These are phyloP conservation scores for Rhododendron ferrugineum DNA, from an alignment of 148 eudicot genomes.

Conservation along the genomic window DNA sequence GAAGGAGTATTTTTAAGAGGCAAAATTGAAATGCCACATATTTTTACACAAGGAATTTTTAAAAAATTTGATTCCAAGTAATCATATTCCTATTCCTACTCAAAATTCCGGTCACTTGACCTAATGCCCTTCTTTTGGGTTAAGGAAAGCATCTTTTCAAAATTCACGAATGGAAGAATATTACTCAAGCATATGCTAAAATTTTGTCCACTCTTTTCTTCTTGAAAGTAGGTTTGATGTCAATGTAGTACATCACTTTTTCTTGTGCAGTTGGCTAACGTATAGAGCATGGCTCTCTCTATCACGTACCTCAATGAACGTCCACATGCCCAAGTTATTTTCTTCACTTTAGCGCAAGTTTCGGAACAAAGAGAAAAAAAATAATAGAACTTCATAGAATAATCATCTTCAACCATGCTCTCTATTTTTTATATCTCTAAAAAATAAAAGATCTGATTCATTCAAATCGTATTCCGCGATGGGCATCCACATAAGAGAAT, in stretches of 20 bases:
- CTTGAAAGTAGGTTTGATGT: not conserved
- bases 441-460: too few species aligned
- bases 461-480: too few species aligned
- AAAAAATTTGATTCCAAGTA: too few species aligned
- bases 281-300: not conserved
- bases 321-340: not conserved
- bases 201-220: not conserved
- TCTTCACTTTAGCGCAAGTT: not conserved
- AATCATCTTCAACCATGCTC: not conserved
- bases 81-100: too few species aligned
- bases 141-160: not conserved
- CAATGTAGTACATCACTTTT: not conserved
- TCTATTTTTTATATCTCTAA: too few species aligned
- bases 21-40: too few species aligned
- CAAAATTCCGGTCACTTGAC: too few species aligned
- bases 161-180: not conserved
- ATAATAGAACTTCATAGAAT: not conserved
- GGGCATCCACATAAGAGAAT: too few species aligned
- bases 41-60: too few species aligned
- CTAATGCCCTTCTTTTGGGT: not conserved
- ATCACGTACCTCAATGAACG: not conserved
- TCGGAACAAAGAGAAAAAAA: too few species aligned
- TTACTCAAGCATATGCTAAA: not conserved
- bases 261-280: not conserved
- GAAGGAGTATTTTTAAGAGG: too few species aligned